Conservation (phyloP, 495 filamentous ascomycete species). For the Durotheca rogersii region DNA sequence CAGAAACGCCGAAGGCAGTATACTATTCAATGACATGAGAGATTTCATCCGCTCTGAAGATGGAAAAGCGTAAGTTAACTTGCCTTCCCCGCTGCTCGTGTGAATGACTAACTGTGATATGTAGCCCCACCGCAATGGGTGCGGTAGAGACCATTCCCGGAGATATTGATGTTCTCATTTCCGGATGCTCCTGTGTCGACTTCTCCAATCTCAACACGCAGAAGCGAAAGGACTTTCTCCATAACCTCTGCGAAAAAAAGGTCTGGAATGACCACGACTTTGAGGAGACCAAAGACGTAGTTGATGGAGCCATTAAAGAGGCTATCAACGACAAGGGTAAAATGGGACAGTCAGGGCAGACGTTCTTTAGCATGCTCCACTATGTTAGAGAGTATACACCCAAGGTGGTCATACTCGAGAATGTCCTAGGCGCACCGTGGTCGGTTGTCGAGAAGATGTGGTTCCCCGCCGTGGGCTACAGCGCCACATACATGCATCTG, state of each 20-base stretch:
- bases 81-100: constrained; percentile 2
- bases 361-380: constrained; percentile 62
- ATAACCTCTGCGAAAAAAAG: background rate
- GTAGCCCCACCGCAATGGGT: constrained; percentile 72
- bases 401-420: constrained; percentile 71
- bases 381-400: constrained; percentile 61
- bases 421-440: constrained; percentile 69
- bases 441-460: constrained; percentile 44
- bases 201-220: constrained; percentile 59
- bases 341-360: constrained; percentile 67
- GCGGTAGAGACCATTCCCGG: constrained; percentile 57
- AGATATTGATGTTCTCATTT: constrained; percentile 66
- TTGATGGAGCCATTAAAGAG: constrained; percentile 8
- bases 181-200: constrained; percentile 79
- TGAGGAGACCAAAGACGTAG: background rate
- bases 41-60: constrained; percentile 53
- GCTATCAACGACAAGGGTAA: constrained; percentile 42
- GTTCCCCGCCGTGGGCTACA: constrained; percentile 59
- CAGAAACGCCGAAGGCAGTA: constrained; percentile 58
- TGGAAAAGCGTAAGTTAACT: constrained; percentile 56
- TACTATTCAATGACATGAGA: constrained; percentile 69
- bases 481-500: constrained; percentile 42
- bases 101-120: constrained; percentile 13
- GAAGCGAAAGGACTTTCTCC: constrained; percentile 32
- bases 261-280: background rate